Conservation (phyloP, 768 basidiomycete species). For the Mycena pura region DNA sequence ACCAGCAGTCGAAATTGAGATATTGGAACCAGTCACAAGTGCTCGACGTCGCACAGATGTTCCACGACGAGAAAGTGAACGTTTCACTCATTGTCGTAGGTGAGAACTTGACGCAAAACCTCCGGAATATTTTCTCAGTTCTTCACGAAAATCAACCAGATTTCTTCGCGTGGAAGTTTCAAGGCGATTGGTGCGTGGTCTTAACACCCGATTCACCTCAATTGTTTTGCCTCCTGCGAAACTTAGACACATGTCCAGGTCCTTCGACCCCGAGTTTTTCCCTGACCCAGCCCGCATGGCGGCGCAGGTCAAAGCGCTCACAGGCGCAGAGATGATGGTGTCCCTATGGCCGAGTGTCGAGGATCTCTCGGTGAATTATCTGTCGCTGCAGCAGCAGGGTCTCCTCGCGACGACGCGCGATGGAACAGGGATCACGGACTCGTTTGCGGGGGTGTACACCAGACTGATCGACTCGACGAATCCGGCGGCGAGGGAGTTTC, state of each 20-base stretch:
- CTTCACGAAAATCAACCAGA: constrained; percentile 25
- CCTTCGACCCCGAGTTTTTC: constrained; percentile 43
- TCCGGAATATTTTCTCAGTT: neutral
- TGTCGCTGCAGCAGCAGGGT: constrained; percentile 38
- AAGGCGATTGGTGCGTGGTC: constrained; percentile 42
- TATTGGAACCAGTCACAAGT: constrained; percentile 45
- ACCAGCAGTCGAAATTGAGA: constrained; percentile 45
- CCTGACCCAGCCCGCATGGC: constrained; percentile 44
- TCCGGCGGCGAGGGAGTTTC: constrained; percentile 43
- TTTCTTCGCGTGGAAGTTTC: constrained; percentile 46
- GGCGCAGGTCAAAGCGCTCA: constrained; percentile 40
- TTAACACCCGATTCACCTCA: too few relatives aligned
- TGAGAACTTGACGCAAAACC: constrained; percentile 14
- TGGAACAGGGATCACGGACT: constrained; percentile 43
- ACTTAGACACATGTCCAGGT: too few relatives aligned
- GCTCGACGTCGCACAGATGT: constrained; percentile 41
- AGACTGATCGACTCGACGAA: constrained; percentile 44
- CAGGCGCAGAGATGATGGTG: constrained; percentile 47
- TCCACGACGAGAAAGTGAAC: constrained; percentile 43
- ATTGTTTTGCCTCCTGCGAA: too few relatives aligned
- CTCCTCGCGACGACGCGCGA: constrained; percentile 43
- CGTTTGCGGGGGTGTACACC: constrained; percentile 44
- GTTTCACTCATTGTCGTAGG: constrained; percentile 45
- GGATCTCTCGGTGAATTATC: constrained; percentile 43
- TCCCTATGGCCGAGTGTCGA: constrained; percentile 48